Base-by-base conservation (phyloP, 2,329 filamentous ascomycete species). In the Aureobasidium sp. region DNA sequence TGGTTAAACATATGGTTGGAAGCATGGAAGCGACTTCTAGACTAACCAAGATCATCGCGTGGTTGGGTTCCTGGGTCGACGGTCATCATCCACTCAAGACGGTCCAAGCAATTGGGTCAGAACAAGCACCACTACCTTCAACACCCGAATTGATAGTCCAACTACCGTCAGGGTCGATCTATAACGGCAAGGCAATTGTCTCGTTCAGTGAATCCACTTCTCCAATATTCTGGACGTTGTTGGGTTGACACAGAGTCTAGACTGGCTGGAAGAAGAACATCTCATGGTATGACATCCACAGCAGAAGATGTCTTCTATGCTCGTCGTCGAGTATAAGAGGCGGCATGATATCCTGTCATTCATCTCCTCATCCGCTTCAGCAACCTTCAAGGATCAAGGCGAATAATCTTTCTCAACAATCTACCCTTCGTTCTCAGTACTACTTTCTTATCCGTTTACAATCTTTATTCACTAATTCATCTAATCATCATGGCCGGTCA, bases 401-500 rank as follows among this genome's bases (percentile, higher is more conserved):
- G 30, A 55, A 44, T n/a, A 45, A 45, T n/a, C 25, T 42, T 30
- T 11, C 32, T 59, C 47, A 9, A 50, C 30, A 25, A 34, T 13
- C 42, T 29, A 7, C 42, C 5, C 32, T n/a, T 29, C 8, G 25
- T n/a, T 32, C 36, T n/a, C 32, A 27, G 16, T 39, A 16, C 21
- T 48, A 30, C 13, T 59, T 59, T 21, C 48, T 30, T 39, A 36
- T 48, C 30, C 51, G 16, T 10, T 59, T 5, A 30, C 25, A 29
- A 37, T 48, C 21, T 39, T 44, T 30, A 21, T 44, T 59, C n/a
- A 11, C 29, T 25, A 45, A 47, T 48, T 11, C 29, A 48, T 39
- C 30, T 59, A 29, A 36, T 48, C n/a, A 51, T 5, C 30, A 60
- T 60, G 57, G 44, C 47, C 34, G n/a, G 57, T 16, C 57, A 50